Base-by-base conservation (phyloP, 441 rosid species). In the Hypseocharis bilobata region DNA sequence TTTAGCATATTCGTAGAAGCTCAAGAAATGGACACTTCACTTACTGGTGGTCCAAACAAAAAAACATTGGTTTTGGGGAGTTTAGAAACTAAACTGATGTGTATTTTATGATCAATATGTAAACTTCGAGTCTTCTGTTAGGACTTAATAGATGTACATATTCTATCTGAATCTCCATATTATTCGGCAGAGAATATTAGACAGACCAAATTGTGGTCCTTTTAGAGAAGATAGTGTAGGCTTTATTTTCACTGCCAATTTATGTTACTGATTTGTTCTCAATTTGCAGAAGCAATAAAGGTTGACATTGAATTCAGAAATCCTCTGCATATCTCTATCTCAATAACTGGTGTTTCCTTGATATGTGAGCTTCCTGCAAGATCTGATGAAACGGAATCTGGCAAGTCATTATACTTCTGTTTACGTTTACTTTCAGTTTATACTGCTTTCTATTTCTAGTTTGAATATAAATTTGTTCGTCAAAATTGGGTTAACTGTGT, bases 291-390 rank as follows among this genome's bases (percentile, higher is more conserved):
- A 81, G 77, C 92, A 20, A 81, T 91, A 76, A 83, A 78, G 80
- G 85, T 94, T 68, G 84, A 69, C 72, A 66, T 91, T 62, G 90
- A 85, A 79, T 86, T 94, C 73, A 80, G 75, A 79, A 94, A 94
- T 70, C 97, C 98, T 62, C 76, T 91, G 73, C 86, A 84, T 72
- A 78, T 88, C 59, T 80, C 93, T 54, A 81, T 89, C 75, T 84
- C 96, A 70, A 65, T 91, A 61, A 79, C 91, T 23, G 71, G 75
- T 60, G 86, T 91, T 73, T 81, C 91, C 71, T 84, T 91, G 82
- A 82, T 91, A 63, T 88, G 96, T 67, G 90, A 91, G 73, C 91
- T 83, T 72, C 79, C 81, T 60, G 67, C 73, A 60, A 79, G 66
- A 66, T 73, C 91, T 62, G 96, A 86, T 72, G 96, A 88, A 62